These are phyloP conservation scores for Cucumis cinereus DNA, from an alignment of 306 rosid genomes.

Conservation along the genomic window DNA sequence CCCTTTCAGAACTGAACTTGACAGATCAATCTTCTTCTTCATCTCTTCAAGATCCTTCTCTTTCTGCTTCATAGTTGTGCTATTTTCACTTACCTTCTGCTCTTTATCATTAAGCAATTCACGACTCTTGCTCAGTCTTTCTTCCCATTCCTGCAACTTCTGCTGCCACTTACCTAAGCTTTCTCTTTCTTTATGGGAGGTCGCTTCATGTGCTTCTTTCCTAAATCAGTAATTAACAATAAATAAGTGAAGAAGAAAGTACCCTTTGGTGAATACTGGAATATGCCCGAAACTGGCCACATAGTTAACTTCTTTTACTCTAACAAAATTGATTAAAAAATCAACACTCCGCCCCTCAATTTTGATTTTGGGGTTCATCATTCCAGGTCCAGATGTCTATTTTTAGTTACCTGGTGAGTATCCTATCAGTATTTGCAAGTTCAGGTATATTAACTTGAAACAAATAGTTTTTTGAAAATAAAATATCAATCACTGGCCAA, in stretches of 20 bases:
- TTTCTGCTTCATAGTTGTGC: slow-evolving; percentile 36
- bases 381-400: not conserved
- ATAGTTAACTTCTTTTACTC: not conserved
- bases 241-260: not conserved
- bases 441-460: not conserved
- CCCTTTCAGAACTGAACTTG: slow-evolving; percentile 31
- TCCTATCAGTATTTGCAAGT: not conserved
- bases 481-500: not conserved
- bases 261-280: not conserved
- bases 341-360: not conserved
- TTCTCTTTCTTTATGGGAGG: slow-evolving; percentile 52
- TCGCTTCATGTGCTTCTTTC: slow-evolving; percentile 58
- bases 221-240: slow-evolving; percentile 22
- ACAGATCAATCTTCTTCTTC: slow-evolving; percentile 30
- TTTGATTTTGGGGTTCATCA: not conserved
- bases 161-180: slow-evolving; percentile 69
- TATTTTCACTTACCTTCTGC: slow-evolving; percentile 41
- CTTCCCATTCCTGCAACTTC: slow-evolving; percentile 64
- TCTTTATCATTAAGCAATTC: slow-evolving; percentile 43
- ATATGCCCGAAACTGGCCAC: not conserved
- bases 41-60: slow-evolving; percentile 44
- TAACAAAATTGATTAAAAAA: not conserved
- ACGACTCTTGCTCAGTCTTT: slow-evolving; percentile 33
- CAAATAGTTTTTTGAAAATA: not conserved
- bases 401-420: not conserved